Evolutionary conservation across 768 basidiomycete species (phyloP).

Genomic region (Tephrocybe sp.): DNA sequence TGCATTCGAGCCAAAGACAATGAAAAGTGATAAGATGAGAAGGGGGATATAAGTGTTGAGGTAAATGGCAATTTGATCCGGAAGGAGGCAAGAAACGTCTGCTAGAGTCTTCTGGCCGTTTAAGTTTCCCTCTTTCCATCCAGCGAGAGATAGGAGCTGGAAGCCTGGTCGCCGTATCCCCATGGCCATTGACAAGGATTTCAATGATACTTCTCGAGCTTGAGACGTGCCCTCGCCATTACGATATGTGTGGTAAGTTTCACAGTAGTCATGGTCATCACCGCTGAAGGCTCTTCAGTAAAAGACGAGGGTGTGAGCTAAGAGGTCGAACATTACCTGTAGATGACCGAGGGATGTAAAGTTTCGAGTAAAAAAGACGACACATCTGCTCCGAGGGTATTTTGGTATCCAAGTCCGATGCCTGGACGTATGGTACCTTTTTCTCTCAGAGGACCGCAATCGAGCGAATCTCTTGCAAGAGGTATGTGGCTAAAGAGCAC

Average conservation of each 20-base stretch:
- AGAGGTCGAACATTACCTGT: conserved; percentile 53
- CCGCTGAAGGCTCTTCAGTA: conserved; percentile 48
- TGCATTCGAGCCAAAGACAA: conserved; percentile 33
- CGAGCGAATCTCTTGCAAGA: conserved; percentile 66
- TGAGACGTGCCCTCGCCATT: conserved; percentile 22
- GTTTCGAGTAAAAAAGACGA: conserved; percentile 63
- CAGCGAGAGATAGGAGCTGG: conserved; percentile 78
- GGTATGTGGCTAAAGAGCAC: conserved; percentile 88
- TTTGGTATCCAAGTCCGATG: conserved; percentile 80
- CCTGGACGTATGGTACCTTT: conserved; percentile 70
- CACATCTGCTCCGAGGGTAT: conserved; percentile 67
- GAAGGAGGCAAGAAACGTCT: conserved; percentile 74
- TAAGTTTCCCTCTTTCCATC: conserved; percentile 15
- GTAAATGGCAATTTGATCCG: conserved; percentile 82
- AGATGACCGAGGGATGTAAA: conserved; percentile 65
- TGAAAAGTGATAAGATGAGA: conserved; percentile 52
- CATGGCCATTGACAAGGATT: conserved; percentile 88
- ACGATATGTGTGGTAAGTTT: conserved; percentile 42
- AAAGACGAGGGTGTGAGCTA: background rate
- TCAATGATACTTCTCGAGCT: conserved; percentile 79
- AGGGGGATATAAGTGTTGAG: conserved; percentile 69
- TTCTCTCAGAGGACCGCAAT: conserved; percentile 80
- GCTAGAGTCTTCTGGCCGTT: conserved; percentile 31
- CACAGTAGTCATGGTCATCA: conserved; percentile 96
- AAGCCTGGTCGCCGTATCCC: conserved; percentile 84